These are phyloP conservation scores for Emiliania huxleyi DNA, from an alignment of 78 protist genomes.

Conservation along the genomic window DNA sequence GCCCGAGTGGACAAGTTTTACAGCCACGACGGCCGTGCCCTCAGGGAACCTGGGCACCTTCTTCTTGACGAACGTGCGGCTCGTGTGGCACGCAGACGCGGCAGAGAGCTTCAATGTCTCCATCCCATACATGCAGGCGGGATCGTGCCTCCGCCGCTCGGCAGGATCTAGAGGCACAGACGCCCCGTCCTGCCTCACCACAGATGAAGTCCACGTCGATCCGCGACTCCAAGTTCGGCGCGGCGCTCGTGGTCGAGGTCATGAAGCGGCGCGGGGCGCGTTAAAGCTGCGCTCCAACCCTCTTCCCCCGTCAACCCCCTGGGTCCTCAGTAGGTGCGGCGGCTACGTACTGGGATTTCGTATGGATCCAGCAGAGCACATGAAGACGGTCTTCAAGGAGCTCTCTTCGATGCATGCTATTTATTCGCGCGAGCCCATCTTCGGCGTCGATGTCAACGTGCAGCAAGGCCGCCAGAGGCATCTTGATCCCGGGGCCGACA, in stretches of 20 bases:
- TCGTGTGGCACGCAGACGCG: slow-evolving; percentile 78
- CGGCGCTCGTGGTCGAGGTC: slow-evolving; percentile 65
- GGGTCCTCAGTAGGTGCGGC: too few relatives aligned
- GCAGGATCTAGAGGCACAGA: background rate
- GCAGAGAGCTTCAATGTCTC: slow-evolving; percentile 82
- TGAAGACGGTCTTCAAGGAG: slow-evolving; percentile 29
- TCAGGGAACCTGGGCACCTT: slow-evolving; percentile 77
- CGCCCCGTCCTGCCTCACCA: background rate
- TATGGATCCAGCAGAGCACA: slow-evolving; percentile 22
- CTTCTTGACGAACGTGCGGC: slow-evolving; percentile 67
- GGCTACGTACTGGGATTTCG: slow-evolving; percentile 71
- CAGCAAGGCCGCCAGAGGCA: slow-evolving; percentile 15
- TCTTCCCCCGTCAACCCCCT: too few relatives aligned
- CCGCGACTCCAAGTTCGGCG: slow-evolving; percentile 73
- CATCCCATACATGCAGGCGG: slow-evolving; percentile 72
- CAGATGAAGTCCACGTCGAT: background rate
- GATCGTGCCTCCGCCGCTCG: background rate
- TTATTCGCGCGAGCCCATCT: too few relatives aligned
- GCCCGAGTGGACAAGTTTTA: too few relatives aligned
- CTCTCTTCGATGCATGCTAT: too few relatives aligned
- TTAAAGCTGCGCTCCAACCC: too few relatives aligned
- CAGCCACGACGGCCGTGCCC: too few relatives aligned
- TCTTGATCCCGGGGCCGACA: too few relatives aligned
- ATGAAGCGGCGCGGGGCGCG: background rate
- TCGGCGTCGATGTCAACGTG: slow-evolving; percentile 29